A percentile compares a stretch with the other conserved stretches of the same genome.
Conservation (phyloP, 768 basidiomycete species). For the Kwoniella dejecticola region DNA sequence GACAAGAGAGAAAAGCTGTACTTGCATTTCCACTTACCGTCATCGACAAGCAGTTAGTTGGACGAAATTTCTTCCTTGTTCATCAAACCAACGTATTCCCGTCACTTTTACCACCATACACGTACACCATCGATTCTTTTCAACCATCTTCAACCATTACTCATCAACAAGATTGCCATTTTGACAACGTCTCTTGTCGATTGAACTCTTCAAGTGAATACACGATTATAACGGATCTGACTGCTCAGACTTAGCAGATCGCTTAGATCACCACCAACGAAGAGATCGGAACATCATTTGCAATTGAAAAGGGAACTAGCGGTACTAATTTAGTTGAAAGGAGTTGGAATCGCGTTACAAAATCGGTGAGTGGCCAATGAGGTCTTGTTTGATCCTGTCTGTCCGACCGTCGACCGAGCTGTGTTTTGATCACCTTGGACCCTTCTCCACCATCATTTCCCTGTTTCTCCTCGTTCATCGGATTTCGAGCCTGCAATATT, state of each 20-base stretch:
- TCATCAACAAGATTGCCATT: not conserved
- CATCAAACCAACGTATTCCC: too few relatives aligned
- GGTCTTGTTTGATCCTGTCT: not conserved
- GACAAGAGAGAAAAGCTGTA: not conserved
- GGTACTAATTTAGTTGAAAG: not conserved
- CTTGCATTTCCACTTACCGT: not conserved
- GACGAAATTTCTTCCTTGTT: not conserved
- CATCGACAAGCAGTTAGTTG: not conserved
- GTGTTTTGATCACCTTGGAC: not conserved
- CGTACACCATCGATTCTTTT: not conserved
- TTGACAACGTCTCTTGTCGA: not conserved
- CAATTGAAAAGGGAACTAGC: not conserved
- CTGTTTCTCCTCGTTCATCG: constrained; percentile 5
- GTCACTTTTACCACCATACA: too few relatives aligned
- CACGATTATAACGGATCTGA: too few relatives aligned
- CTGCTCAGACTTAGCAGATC: too few relatives aligned
- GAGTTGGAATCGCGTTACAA: not conserved
- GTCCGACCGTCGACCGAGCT: not conserved
- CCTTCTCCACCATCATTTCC: not conserved
- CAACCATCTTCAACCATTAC: not conserved
- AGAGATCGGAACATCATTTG: not conserved
- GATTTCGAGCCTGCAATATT: not conserved
- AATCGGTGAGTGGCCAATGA: not conserved
- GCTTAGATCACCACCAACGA: not conserved
- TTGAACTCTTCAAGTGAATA: too few relatives aligned